These are phyloP conservation scores for Massarina eburnea DNA, from an alignment of 2,329 filamentous ascomycete species.

Conservation along the genomic window DNA sequence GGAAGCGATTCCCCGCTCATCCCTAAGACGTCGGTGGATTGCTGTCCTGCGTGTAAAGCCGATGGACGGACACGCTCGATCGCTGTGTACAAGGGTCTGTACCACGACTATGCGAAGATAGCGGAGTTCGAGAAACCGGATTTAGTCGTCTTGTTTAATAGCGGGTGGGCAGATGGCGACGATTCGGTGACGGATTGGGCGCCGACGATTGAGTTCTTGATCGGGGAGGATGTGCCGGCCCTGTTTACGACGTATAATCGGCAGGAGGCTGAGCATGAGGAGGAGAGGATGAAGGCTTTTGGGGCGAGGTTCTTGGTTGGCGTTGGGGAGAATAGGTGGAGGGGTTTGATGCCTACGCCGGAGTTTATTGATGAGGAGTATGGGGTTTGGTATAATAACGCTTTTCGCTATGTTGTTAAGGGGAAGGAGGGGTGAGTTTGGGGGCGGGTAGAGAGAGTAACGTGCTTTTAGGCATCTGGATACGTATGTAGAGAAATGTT, in stretches of 20 bases:
- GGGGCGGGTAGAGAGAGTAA: too few species aligned
- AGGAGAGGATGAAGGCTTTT: slow-evolving; percentile 7
- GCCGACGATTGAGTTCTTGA: slow-evolving; percentile 14
- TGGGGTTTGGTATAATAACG: slow-evolving; percentile 21
- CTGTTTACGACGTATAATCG: slow-evolving; percentile 21
- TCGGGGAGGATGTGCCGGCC: slow-evolving; percentile 10
- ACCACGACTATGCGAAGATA: slow-evolving; percentile 16
- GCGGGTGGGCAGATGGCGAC: slow-evolving; percentile 17
- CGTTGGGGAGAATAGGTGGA: slow-evolving; percentile 16
- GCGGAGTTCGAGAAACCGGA: slow-evolving; percentile 15
- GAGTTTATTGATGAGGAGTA: slow-evolving; percentile 20
- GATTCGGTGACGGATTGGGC: slow-evolving; percentile 18
- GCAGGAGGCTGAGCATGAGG: slow-evolving; percentile 13
- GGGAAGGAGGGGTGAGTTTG: slow-evolving; percentile 2
- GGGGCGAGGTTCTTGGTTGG: slow-evolving; percentile 13
- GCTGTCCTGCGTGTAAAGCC: slow-evolving; percentile 14
- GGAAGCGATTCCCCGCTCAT: slow-evolving; percentile 2
- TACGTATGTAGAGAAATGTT: too few species aligned
- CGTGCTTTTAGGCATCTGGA: too few species aligned
- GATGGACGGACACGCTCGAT: slow-evolving; percentile 11
- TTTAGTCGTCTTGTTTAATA: slow-evolving; percentile 21
- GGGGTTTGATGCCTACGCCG: slow-evolving; percentile 17
- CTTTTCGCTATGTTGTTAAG: slow-evolving; percentile 15
- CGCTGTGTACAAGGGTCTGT: slow-evolving; percentile 15
- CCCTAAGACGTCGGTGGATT: slow-evolving; percentile 10